Percentiles rank a stretch among this genome's conserved stretches.
These are phyloP conservation scores for Lentinula lateritia DNA, from an alignment of 768 basidiomycete species.

Conservation along the genomic window DNA sequence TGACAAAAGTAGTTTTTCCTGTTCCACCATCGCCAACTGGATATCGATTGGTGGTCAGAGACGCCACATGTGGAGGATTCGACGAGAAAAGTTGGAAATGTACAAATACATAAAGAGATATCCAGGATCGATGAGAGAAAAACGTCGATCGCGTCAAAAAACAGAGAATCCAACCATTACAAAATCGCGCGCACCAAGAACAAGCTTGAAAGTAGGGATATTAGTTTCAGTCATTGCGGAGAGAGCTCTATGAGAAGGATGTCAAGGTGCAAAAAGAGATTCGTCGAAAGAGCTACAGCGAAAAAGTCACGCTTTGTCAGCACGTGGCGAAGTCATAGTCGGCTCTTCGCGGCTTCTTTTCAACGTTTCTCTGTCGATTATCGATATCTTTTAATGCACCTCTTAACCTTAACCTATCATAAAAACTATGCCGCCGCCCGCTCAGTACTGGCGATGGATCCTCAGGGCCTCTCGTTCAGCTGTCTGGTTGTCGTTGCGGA, in stretches of 20 bases:
- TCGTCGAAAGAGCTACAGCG: background rate
- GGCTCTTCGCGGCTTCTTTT: no score
- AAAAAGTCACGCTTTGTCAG: background rate
- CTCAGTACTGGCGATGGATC: no score
- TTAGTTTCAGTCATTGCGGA: constrained; percentile 34
- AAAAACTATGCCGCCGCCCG: no score
- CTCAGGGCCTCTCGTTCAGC: no score
- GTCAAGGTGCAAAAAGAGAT: no score
- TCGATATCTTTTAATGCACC: no score
- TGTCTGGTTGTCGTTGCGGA: no score
- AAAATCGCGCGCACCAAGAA: constrained; percentile 66
- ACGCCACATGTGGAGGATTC: constrained; percentile 12
- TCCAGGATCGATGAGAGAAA: constrained; percentile 49
- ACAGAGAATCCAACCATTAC: constrained; percentile 7
- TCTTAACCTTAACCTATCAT: no score
- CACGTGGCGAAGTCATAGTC: background rate
- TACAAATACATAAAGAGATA: constrained; percentile 13
- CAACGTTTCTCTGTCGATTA: no score
- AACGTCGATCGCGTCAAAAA: constrained; percentile 24
- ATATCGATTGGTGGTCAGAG: constrained; percentile 13
- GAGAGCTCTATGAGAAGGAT: constrained; percentile 14
- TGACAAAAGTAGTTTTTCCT: constrained; percentile 98
- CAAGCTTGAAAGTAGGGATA: constrained; percentile 96
- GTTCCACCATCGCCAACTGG: constrained; percentile 95
- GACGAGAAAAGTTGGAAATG: background rate